phyloP scores from a whole-genome alignment of 495 filamentous ascomycete species.

The Rhypophila decipiens region DNA sequence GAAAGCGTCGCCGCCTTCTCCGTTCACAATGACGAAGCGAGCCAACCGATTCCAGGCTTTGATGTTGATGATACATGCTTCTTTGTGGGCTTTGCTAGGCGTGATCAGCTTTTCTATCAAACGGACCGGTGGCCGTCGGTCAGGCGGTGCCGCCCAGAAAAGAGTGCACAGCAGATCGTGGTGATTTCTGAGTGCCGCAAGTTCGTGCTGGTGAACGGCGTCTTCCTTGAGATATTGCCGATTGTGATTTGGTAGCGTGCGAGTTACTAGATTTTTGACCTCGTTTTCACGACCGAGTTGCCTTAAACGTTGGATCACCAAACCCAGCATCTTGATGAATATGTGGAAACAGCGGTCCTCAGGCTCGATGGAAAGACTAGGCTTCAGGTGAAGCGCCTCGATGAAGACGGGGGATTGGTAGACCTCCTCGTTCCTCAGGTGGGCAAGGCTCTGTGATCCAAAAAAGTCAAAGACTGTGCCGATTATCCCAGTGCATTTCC shows the following conservation, averaged over 20 bases:
- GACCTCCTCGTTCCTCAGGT: conserved; percentile 71
- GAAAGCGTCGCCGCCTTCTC: conserved; percentile 45
- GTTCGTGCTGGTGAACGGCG: conserved; percentile 60
- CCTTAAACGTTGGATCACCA: conserved; percentile 58
- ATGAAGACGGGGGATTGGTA: conserved; percentile 74
- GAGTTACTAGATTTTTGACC: conserved; percentile 67
- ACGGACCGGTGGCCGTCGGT: conserved; percentile 60
- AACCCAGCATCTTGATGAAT: conserved; percentile 77
- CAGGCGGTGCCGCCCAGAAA: conserved; percentile 75
- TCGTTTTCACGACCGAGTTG: conserved; percentile 59
- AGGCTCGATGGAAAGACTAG: conserved; percentile 52
- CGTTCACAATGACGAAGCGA: conserved; percentile 61
- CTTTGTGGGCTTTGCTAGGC: conserved; percentile 70
- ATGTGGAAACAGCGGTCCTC: conserved; percentile 89
- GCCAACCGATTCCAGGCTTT: conserved; percentile 75
- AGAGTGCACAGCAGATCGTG: conserved; percentile 87
- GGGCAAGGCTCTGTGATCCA: conserved; percentile 62
- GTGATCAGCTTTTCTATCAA: conserved; percentile 74
- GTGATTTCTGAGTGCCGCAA: conserved; percentile 87
- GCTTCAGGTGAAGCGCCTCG: conserved; percentile 58
- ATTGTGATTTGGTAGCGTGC: conserved; percentile 83
- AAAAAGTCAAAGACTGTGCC: conserved; percentile 88
- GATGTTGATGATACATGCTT: conserved; percentile 78
- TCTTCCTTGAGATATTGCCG: conserved; percentile 82
- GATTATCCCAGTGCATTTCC: conserved; percentile 68